phyloP scores from a whole-genome alignment of 768 basidiomycete species.

The Lentinula detonsa region DNA sequence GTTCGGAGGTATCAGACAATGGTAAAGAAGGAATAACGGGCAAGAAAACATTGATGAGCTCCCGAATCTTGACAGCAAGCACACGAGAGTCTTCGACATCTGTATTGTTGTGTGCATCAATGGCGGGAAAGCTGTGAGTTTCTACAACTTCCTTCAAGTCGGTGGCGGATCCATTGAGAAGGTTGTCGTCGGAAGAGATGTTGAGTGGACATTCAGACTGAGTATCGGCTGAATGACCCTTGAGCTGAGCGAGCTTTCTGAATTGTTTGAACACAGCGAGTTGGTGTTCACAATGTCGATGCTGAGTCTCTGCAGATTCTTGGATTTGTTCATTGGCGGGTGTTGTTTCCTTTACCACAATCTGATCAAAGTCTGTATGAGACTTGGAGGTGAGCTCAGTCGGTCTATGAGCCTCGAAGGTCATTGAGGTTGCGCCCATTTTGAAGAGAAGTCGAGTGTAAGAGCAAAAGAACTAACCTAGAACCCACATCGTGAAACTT shows the following conservation, averaged over 20 bases:
- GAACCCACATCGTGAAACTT: too few species aligned
- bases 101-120: neutral
- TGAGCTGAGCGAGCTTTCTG: neutral
- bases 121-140: neutral
- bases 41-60: slow-evolving; percentile 25
- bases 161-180: neutral
- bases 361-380: neutral
- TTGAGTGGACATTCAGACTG: neutral
- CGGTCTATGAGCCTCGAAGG: too few species aligned
- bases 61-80: slow-evolving; percentile 35
- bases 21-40: slow-evolving; percentile 12
- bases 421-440: too few species aligned
- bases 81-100: slow-evolving; percentile 20
- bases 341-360: neutral
- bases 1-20: neutral
- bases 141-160: neutral
- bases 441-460: too few species aligned
- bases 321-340: neutral
- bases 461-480: too few species aligned
- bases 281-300: neutral
- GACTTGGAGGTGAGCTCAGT: neutral
- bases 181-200: neutral
- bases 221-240: neutral
- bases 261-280: neutral
- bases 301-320: neutral